Evolutionary conservation across 208 protist genomes (phyloP).

Genomic region (Jaenimonas drosophilae): DNA sequence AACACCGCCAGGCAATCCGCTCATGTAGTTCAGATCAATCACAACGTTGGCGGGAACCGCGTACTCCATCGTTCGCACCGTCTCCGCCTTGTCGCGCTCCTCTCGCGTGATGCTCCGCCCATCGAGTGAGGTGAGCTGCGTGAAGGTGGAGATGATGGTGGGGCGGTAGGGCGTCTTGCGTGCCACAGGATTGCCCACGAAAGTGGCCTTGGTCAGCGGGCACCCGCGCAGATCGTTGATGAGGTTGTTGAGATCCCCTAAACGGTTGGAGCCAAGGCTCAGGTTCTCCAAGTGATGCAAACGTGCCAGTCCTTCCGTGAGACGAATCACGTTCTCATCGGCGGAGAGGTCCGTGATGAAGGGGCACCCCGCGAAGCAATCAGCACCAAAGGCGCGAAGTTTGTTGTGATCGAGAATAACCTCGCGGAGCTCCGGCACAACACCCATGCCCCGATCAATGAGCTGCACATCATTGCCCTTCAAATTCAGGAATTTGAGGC

Average conservation of each 20-base stretch:
- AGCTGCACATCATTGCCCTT: constrained; percentile 78
- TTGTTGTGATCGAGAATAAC: constrained; percentile 89
- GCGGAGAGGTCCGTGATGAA: constrained; percentile 50
- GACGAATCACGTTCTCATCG: constrained; percentile 72
- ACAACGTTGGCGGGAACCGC: constrained; percentile 57
- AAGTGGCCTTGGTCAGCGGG: constrained; percentile 19
- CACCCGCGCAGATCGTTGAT: constrained; percentile 26
- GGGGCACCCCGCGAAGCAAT: constrained; percentile 45
- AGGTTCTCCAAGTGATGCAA: constrained; percentile 37
- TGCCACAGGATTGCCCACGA: constrained; percentile 64
- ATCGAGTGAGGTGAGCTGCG: constrained; percentile 41
- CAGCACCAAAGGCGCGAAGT: constrained; percentile 36
- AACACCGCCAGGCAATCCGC: no score
- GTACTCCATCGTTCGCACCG: constrained; percentile 23
- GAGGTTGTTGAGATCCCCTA: constrained; percentile 43
- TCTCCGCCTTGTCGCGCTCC: constrained; percentile 63
- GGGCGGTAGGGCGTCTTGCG: constrained; percentile 74
- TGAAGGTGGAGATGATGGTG: constrained; percentile 26
- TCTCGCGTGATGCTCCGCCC: constrained; percentile 42
- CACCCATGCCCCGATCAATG: constrained; percentile 66
- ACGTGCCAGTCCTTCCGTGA: constrained; percentile 37
- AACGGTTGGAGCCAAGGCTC: constrained; percentile 56
- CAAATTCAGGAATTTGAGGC: constrained; percentile 80
- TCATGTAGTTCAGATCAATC: constrained; percentile 54
- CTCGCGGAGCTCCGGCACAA: constrained; percentile 73